A percentile compares a stretch with the other conserved stretches of the same genome.
Conservation (phyloP, 2,329 filamentous ascomycete species). For the Ascochyta clinopodiicola region DNA sequence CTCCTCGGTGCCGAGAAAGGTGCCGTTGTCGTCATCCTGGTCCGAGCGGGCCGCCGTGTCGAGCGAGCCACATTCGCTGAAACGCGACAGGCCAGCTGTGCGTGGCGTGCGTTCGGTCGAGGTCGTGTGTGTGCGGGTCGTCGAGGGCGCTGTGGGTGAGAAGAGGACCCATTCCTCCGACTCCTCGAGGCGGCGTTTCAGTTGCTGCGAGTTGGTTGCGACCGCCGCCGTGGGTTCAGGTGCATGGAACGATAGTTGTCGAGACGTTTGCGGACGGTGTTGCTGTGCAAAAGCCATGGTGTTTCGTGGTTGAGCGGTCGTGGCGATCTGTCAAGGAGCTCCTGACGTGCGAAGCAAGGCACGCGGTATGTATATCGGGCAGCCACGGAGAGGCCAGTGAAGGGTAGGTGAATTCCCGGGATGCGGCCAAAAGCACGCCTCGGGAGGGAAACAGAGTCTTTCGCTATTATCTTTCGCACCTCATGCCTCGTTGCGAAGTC, state of each 20-base stretch:
- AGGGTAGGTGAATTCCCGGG: not conserved
- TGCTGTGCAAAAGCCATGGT: conserved; percentile 51
- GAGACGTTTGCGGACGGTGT: conserved; percentile 44
- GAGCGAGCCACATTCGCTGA: conserved; percentile 82
- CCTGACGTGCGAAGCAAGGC: conserved; percentile 19
- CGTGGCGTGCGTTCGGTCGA: conserved; percentile 68
- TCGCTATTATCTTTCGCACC: conserved; percentile 21
- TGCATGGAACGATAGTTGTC: conserved; percentile 44
- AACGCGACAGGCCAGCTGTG: conserved; percentile 72
- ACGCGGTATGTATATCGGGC: conserved; percentile 20
- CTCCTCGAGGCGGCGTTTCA: conserved; percentile 65
- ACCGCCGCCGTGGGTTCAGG: conserved; percentile 33
- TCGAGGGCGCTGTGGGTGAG: conserved; percentile 66
- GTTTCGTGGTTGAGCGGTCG: conserved; percentile 14
- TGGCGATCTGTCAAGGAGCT: conserved; percentile 22
- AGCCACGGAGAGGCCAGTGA: conserved; percentile 7
- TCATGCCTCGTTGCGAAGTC: conserved; percentile 31
- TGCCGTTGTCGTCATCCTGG: conserved; percentile 48
- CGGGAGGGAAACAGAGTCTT: conserved; percentile 10
- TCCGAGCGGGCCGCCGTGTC: conserved; percentile 70
- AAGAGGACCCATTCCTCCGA: conserved; percentile 97
- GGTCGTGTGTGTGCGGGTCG: conserved; percentile 72
- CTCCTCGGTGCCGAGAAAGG: conserved; percentile 59
- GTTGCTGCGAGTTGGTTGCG: conserved; percentile 45
- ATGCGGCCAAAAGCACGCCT: conserved; percentile 14